Evolutionary conservation across 345 rosid species (phyloP).

Genomic region (Populus tremula): DNA sequence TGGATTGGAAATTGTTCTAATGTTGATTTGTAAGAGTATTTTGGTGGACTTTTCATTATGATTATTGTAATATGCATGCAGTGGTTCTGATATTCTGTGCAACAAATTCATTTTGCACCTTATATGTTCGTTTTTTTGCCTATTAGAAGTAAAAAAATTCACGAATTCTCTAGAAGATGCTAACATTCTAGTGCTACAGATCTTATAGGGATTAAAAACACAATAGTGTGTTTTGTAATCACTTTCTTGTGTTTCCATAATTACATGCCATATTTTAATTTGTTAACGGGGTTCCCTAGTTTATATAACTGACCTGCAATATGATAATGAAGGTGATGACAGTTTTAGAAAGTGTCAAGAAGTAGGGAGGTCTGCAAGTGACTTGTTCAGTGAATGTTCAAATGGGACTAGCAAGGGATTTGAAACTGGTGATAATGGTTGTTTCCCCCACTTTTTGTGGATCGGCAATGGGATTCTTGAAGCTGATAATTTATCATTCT

Average conservation of each 20-base stretch:
- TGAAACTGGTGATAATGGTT: constrained; percentile 17
- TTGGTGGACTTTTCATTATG: not conserved
- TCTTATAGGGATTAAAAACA: not conserved
- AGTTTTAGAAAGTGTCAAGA: constrained; percentile 19
- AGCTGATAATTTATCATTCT: constrained; percentile 34
- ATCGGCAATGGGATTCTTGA: constrained; percentile 28
- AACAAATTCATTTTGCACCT: not conserved
- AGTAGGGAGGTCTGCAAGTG: constrained; percentile 18
- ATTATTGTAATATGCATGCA: not conserved
- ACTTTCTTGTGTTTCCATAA: not conserved
- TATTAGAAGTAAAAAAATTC: not conserved
- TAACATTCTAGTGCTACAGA: not conserved
- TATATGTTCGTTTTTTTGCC: not conserved
- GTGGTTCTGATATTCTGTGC: not conserved
- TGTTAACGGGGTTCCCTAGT: not conserved
- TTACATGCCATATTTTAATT: not conserved
- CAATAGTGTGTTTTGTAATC: not conserved
- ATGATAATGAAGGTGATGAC: constrained; percentile 27
- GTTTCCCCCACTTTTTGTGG: constrained; percentile 32
- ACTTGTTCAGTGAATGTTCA: not conserved
- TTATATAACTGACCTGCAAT: constrained; percentile 17
- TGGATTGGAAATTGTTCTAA: not conserved
- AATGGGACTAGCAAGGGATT: constrained; percentile 20
- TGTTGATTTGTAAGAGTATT: not conserved
- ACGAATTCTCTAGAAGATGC: not conserved